Evolutionary conservation across 441 rosid genomes (phyloP).

Genomic region (Adansonia gregorii): DNA sequence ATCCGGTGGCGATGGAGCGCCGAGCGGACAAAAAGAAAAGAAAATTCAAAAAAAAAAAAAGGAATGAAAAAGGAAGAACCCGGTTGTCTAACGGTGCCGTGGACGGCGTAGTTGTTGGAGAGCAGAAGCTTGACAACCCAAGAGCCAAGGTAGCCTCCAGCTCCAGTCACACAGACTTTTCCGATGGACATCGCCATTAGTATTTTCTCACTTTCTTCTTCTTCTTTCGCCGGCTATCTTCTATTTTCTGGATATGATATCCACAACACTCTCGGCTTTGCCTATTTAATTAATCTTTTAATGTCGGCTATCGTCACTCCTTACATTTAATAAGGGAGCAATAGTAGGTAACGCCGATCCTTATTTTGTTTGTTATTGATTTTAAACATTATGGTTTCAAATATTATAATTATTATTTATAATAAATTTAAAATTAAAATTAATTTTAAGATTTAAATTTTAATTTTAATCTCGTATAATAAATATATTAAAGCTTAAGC

Average conservation of each 20-base stretch:
- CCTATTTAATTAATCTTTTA: not conserved
- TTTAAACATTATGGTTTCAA: too few species aligned
- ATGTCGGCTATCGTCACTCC: too few species aligned
- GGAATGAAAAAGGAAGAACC: not conserved
- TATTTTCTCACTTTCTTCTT: constrained; percentile 20
- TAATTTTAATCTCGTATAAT: too few species aligned
- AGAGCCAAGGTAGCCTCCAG: constrained; percentile 63
- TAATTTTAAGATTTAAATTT: too few species aligned
- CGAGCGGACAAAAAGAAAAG: not conserved
- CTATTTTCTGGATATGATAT: too few species aligned
- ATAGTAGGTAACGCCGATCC: too few species aligned
- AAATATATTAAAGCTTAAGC: too few species aligned
- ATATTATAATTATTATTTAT: too few species aligned
- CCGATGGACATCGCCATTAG: constrained; percentile 33
- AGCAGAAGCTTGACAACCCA: constrained; percentile 64
- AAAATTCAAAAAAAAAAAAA: not conserved
- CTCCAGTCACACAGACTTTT: constrained; percentile 62
- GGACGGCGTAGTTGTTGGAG: constrained; percentile 50
- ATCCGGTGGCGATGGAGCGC: not conserved
- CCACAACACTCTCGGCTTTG: not conserved
- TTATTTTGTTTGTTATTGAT: too few species aligned
- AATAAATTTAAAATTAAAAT: too few species aligned
- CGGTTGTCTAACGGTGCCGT: constrained; percentile 57
- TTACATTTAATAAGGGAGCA: too few species aligned
- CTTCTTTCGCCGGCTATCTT: not conserved